Conservation (phyloP, 257 asterid species). For the Nicotiana noctiflora region DNA sequence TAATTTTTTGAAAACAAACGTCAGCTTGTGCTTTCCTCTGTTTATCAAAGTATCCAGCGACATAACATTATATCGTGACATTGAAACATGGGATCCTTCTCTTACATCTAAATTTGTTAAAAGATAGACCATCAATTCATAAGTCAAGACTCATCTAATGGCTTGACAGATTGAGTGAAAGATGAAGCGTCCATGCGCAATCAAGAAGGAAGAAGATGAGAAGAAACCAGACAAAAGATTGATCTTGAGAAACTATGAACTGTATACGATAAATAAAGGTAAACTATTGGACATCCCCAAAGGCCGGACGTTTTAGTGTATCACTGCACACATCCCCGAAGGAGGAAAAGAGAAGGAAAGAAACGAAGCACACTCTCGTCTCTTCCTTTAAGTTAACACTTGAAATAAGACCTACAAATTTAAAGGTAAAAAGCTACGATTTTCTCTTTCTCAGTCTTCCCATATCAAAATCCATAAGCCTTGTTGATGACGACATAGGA, state of each 20-base stretch:
- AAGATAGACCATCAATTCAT: too few relatives aligned
- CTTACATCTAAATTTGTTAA: too few relatives aligned
- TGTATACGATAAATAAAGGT: neutral
- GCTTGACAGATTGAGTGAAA: conserved; percentile 1
- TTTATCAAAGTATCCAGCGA: too few relatives aligned
- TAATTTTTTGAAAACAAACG: too few relatives aligned
- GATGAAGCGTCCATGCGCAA: neutral
- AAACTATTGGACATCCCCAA: neutral
- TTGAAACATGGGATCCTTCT: too few relatives aligned
- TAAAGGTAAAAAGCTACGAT: conserved; percentile 19
- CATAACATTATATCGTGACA: too few relatives aligned
- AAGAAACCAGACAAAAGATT: neutral
- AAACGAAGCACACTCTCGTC: neutral
- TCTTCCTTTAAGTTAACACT: neutral
- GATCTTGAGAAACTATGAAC: neutral
- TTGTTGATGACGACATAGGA: conserved; percentile 42
- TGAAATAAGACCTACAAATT: neutral
- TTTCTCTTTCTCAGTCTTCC: conserved; percentile 69
- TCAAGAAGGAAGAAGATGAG: neutral
- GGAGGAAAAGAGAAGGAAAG: neutral
- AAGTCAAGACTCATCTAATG: neutral
- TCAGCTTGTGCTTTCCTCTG: too few relatives aligned
- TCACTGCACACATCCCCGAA: neutral
- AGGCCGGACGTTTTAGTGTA: neutral
- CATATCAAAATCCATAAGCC: conserved; percentile 78